Percentiles rank a stretch among this genome's conserved stretches.
These are phyloP conservation scores for Pseudogymnoascus sp. DNA, from an alignment of 2,329 filamentous ascomycete species.

Conservation along the genomic window DNA sequence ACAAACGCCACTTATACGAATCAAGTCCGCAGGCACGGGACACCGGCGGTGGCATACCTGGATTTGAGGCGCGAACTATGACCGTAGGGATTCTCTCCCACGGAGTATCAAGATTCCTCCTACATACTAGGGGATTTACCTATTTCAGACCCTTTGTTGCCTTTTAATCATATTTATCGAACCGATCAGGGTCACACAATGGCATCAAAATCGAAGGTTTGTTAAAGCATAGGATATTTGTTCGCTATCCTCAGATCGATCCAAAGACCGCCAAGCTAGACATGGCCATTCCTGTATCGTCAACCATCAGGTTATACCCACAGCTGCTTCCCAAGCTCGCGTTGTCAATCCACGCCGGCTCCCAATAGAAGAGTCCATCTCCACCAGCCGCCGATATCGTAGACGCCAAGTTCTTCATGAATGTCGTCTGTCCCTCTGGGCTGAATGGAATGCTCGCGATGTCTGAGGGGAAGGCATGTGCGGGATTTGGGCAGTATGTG, in stretches of 20 bases:
- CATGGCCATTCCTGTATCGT: conserved; percentile 43
- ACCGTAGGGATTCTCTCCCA: not conserved
- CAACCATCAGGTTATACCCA: conserved; percentile 54
- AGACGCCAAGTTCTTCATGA: conserved; percentile 49
- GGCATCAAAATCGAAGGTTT: not conserved
- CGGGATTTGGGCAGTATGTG: conserved; percentile 48
- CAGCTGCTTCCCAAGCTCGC: conserved; percentile 56
- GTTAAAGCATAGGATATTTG: not conserved
- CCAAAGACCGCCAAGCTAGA: conserved; percentile 49
- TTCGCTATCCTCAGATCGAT: conserved; percentile 31
- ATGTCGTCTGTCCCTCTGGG: conserved; percentile 52
- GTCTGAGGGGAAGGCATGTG: conserved; percentile 52
- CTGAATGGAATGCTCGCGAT: conserved; percentile 51
- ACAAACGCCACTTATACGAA: too few species aligned
- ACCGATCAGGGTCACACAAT: not conserved
- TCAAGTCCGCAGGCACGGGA: not conserved
- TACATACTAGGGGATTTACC: not conserved
- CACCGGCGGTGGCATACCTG: not conserved
- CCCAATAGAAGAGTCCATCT: conserved; percentile 63
- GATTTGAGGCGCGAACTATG: not conserved
- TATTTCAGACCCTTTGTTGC: not conserved
- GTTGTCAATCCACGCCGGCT: conserved; percentile 63
- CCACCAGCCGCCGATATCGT: conserved; percentile 47
- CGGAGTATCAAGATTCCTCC: not conserved
- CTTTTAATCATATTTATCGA: not conserved